Evolutionary conservation across 495 filamentous ascomycete genomes (phyloP).

Genomic region (Talaromyces borbonicus): DNA sequence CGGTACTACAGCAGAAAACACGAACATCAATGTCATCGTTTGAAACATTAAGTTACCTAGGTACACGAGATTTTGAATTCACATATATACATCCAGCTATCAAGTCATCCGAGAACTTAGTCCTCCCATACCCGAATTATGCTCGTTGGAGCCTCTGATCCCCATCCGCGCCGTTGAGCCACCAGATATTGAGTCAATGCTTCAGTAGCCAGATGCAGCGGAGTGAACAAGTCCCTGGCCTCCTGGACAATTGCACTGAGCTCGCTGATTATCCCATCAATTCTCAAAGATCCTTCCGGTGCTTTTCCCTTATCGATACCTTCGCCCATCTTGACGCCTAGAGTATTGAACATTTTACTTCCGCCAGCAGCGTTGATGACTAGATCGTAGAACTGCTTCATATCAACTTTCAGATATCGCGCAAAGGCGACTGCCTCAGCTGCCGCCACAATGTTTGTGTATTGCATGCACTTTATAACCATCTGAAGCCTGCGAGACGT

Average conservation of each 20-base stretch:
- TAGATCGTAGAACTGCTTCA: conserved; percentile 55
- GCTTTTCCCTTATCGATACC: conserved; percentile 20
- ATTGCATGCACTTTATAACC: conserved; percentile 49
- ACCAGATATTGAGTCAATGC: conserved; percentile 29
- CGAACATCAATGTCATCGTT: neutral
- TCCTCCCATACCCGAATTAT: conserved; percentile 28
- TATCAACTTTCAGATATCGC: conserved; percentile 48
- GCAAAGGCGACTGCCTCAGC: conserved; percentile 61
- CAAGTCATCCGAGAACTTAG: too few species aligned
- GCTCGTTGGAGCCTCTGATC: conserved; percentile 21
- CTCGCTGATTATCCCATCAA: conserved; percentile 45
- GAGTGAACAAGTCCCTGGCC: conserved; percentile 43
- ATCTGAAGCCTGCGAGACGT: conserved; percentile 34
- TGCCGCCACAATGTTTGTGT: conserved; percentile 54
- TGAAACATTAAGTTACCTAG: too few species aligned
- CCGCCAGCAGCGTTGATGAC: conserved; percentile 62
- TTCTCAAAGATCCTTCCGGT: conserved; percentile 25
- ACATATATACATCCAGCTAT: neutral
- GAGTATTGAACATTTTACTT: conserved; percentile 49
- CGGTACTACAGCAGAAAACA: too few species aligned
- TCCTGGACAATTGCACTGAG: conserved; percentile 52
- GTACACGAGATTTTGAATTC: neutral
- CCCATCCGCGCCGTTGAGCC: conserved; percentile 24
- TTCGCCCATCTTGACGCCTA: conserved; percentile 45
- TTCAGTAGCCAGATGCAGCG: conserved; percentile 32